These are phyloP conservation scores for Mortierella polycephala DNA, from an alignment of 371 early-diverging fungal species.

Conservation along the genomic window DNA sequence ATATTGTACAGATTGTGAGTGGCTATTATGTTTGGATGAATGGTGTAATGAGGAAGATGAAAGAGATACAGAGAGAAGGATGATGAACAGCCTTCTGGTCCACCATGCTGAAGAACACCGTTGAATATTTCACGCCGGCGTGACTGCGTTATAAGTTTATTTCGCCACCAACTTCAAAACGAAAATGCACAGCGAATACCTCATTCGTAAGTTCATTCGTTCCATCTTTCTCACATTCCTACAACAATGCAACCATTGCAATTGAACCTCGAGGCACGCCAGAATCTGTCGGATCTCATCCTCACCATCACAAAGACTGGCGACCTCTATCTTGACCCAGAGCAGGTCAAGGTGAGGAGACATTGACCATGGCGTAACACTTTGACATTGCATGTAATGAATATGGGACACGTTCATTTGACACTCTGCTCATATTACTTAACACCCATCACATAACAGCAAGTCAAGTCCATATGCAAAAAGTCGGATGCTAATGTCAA, in stretches of 20 bases:
- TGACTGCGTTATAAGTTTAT: too few relatives aligned
- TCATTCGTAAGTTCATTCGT: too few relatives aligned
- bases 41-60: too few relatives aligned
- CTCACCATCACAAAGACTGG: slow-evolving; percentile 46
- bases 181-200: too few relatives aligned
- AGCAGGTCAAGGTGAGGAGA: slow-evolving; percentile 35
- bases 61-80: too few relatives aligned
- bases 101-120: too few relatives aligned
- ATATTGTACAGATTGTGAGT: too few relatives aligned
- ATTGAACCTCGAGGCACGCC: slow-evolving; percentile 37
- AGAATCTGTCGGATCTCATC: slow-evolving; percentile 36
- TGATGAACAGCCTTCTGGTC: too few relatives aligned
- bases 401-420: neutral
- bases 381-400: too few relatives aligned
- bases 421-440: slow-evolving; percentile 2
- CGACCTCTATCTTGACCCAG: slow-evolving; percentile 46
- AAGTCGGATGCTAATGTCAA: slow-evolving; percentile 58
- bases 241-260: neutral
- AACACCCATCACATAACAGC: slow-evolving; percentile 24
- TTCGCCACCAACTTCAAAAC: too few relatives aligned
- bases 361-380: neutral
- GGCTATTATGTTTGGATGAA: too few relatives aligned
- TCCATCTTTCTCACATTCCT: neutral
- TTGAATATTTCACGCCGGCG: too few relatives aligned
- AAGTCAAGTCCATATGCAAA: slow-evolving; percentile 69